Conservation (phyloP, 257 asterid species). For the Ilex aquifolium region DNA sequence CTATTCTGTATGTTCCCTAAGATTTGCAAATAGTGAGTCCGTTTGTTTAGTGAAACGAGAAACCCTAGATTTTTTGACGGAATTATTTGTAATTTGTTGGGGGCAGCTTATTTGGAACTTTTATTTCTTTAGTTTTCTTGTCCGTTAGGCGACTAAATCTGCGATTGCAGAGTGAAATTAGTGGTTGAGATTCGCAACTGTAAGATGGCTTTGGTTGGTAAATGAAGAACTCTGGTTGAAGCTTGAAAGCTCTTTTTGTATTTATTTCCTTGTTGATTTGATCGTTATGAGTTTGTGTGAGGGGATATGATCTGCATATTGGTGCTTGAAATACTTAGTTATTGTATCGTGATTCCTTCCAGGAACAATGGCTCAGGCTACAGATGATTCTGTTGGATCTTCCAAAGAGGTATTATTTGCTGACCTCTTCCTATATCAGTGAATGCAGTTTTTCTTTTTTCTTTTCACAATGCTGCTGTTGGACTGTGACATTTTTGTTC, state of each 20-base stretch:
- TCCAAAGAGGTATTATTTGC: constrained; percentile 47
- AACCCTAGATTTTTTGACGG: too few species aligned
- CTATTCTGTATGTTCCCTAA: neutral
- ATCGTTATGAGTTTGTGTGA: neutral
- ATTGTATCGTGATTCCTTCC: constrained; percentile 5
- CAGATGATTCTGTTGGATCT: constrained; percentile 37
- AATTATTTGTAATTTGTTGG: too few species aligned
- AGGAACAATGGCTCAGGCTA: constrained; percentile 36
- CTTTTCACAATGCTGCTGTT: neutral
- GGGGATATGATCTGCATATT: constrained; percentile 1
- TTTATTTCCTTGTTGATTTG: constrained; percentile 6
- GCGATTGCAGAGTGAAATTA: too few species aligned
- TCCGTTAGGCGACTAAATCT: too few species aligned
- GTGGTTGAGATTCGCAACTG: too few species aligned
- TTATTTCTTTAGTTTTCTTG: too few species aligned
- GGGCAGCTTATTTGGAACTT: too few species aligned
- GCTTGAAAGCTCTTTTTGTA: neutral
- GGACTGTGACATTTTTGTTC: neutral
- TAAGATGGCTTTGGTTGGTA: too few species aligned
- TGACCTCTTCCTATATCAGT: neutral
- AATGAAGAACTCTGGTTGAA: neutral
- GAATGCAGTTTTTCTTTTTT: neutral
- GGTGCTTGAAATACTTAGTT: constrained; percentile 4
- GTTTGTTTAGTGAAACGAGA: too few species aligned
- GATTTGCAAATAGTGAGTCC: too few species aligned